Evolutionary conservation across 257 asterid species (phyloP).

Genomic region (Solanum dulcamara): DNA sequence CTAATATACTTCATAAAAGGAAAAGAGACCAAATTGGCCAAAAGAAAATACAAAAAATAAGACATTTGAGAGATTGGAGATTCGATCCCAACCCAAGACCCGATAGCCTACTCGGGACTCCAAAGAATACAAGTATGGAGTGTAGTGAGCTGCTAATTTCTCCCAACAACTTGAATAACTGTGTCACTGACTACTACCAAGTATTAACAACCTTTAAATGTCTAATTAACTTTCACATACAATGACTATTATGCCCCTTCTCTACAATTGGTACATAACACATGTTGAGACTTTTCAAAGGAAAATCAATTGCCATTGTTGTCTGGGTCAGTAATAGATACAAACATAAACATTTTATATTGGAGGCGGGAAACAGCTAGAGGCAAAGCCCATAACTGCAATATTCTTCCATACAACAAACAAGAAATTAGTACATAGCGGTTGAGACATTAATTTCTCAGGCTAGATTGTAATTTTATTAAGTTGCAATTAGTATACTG

Average conservation of each 20-base stretch:
- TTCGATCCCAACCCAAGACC: not conserved
- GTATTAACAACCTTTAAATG: not conserved
- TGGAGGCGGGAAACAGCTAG: not conserved
- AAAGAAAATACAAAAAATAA: not conserved
- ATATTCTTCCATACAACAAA: not conserved
- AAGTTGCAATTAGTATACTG: not conserved
- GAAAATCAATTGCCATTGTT: not conserved
- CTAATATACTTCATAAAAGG: not conserved
- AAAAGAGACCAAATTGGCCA: not conserved
- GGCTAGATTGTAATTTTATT: not conserved
- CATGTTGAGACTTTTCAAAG: not conserved
- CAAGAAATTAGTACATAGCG: not conserved
- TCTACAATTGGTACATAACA: not conserved
- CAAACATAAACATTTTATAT: not conserved
- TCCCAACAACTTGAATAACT: not conserved
- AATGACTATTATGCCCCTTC: not conserved
- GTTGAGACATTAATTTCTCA: not conserved
- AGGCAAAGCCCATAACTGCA: not conserved
- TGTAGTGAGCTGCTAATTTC: not conserved
- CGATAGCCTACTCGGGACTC: not conserved
- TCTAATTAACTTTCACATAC: not conserved
- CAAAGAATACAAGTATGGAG: not conserved
- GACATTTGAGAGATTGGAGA: not conserved
- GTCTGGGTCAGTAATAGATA: not conserved
- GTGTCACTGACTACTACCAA: not conserved